Evolutionary conservation across 768 basidiomycete species (phyloP).

Genomic region (Lenzites betulinus): DNA sequence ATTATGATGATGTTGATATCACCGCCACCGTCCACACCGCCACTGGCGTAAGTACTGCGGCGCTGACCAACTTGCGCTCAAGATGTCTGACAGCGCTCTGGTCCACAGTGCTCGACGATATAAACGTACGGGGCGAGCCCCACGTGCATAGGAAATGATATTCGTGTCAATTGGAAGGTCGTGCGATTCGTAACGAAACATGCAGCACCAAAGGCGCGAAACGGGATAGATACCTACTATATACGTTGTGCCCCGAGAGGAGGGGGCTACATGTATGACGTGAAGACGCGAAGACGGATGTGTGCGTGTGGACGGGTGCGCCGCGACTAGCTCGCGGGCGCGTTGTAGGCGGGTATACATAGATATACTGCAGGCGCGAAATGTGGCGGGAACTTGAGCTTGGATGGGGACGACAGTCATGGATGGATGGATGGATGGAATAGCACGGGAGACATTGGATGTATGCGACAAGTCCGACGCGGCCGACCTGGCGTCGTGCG

Average conservation of each 20-base stretch:
- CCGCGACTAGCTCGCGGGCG: not conserved
- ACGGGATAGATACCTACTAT: not conserved
- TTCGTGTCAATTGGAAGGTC: too few relatives aligned
- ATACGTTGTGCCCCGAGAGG: not conserved
- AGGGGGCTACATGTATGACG: not conserved
- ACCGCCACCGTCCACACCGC: too few relatives aligned
- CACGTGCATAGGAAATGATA: too few relatives aligned
- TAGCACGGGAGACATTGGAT: slow-evolving; percentile 1
- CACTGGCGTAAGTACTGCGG: too few relatives aligned
- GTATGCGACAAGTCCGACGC: slow-evolving; percentile 4
- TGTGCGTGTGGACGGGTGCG: not conserved
- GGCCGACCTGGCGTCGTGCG: slow-evolving; percentile 12
- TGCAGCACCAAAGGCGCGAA: too few relatives aligned
- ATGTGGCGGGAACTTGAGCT: not conserved
- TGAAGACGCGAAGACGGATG: not conserved
- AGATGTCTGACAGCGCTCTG: too few relatives aligned
- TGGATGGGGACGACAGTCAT: not conserved
- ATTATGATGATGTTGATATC: too few relatives aligned
- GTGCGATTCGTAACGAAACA: too few relatives aligned
- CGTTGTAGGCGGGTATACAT: not conserved
- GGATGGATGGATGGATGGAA: not conserved
- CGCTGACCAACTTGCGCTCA: too few relatives aligned
- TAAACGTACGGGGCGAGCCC: too few relatives aligned
- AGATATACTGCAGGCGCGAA: not conserved
- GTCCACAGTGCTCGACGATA: too few relatives aligned